Conservation (phyloP, 78 protist genomes). For the Isochrysis galbana region DNA sequence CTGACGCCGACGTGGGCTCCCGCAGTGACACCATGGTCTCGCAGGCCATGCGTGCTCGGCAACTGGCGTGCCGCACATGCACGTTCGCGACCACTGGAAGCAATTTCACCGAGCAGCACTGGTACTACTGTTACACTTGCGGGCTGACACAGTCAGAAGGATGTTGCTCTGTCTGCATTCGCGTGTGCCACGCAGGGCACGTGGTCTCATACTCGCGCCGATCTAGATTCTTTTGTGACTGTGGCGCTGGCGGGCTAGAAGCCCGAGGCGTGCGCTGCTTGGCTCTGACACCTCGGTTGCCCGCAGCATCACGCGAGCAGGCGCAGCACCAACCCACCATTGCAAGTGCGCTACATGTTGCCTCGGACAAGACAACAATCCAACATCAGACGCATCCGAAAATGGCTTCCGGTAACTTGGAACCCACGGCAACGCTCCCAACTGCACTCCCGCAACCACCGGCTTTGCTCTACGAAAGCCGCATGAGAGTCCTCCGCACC, state of each 20-base stretch:
- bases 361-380: too few relatives aligned
- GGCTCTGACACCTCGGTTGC: background rate
- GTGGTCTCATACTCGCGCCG: slow-evolving; percentile 69
- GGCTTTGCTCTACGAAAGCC: too few relatives aligned
- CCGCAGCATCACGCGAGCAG: background rate
- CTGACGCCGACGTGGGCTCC: too few relatives aligned
- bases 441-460: too few relatives aligned
- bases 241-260: slow-evolving; percentile 74
- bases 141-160: slow-evolving; percentile 67
- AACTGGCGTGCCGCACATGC: slow-evolving; percentile 23
- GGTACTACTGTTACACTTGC: slow-evolving; percentile 86
- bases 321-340: background rate
- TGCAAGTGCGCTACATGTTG: too few relatives aligned
- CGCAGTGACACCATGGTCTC: too few relatives aligned
- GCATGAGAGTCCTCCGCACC: background rate
- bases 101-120: slow-evolving; percentile 62
- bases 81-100: slow-evolving; percentile 39
- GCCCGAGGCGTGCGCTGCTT: slow-evolving; percentile 6
- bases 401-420: too few relatives aligned
- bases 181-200: slow-evolving; percentile 76
- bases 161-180: slow-evolving; percentile 79
- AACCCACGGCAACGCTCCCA: too few relatives aligned
- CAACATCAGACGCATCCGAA: too few relatives aligned
- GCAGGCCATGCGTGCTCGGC: background rate
- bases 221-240: slow-evolving; percentile 82